Conservation (phyloP, 768 basidiomycete species). For the Panaeolus papilionaceus region DNA sequence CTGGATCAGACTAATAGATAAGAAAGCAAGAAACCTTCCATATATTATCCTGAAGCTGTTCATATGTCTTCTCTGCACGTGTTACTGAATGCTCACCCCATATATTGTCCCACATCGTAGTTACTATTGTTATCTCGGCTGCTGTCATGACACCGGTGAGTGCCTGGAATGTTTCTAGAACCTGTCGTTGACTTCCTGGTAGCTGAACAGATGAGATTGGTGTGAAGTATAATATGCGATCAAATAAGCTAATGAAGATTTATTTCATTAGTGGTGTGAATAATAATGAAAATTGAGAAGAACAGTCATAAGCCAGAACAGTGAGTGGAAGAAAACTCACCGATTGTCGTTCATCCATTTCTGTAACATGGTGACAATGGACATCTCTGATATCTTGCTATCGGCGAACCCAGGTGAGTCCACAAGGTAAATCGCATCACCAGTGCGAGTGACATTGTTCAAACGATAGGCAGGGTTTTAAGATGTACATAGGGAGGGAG, state of each 20-base stretch:
- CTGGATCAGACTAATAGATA: not conserved
- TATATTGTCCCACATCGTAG: not conserved
- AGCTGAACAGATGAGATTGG: not conserved
- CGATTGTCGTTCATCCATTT: not conserved
- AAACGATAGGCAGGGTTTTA: not conserved
- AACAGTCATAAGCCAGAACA: too few relatives aligned
- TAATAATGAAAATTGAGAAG: too few relatives aligned
- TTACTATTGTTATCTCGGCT: not conserved
- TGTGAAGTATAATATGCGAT: not conserved
- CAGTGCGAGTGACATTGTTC: not conserved
- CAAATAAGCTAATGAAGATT: not conserved
- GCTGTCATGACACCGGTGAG: not conserved
- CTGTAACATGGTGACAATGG: not conserved
- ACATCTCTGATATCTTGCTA: not conserved
- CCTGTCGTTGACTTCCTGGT: not conserved
- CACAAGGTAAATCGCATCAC: not conserved
- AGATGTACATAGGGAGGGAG: too few relatives aligned
- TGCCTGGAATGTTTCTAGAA: not conserved
- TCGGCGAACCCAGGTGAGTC: not conserved
- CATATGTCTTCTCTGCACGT: not conserved
- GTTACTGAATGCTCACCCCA: not conserved
- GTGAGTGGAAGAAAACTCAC: not conserved
- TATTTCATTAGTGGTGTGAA: too few relatives aligned
- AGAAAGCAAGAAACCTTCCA: not conserved
- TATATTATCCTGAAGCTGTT: not conserved